Conservation (phyloP, 2,329 filamentous ascomycete genomes). For the Nothophaeocryptopus gaeumannii region DNA sequence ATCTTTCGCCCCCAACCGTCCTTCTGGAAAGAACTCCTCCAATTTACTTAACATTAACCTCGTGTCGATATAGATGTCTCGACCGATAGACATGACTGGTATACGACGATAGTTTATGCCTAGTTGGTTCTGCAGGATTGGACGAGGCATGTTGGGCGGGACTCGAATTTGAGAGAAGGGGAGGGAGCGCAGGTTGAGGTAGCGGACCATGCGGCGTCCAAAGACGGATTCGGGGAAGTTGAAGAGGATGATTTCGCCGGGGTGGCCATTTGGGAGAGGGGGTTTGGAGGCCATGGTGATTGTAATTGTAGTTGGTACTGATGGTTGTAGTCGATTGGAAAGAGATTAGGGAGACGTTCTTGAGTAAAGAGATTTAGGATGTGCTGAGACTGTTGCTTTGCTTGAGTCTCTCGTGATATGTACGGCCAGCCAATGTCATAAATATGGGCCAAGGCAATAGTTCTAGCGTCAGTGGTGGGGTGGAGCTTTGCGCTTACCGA, state of each 20-base stretch:
- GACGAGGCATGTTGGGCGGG: slow-evolving; percentile 21
- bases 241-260: slow-evolving; percentile 20
- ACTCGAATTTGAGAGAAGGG: slow-evolving; percentile 21
- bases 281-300: too few species aligned
- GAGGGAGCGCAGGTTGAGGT: slow-evolving; percentile 18
- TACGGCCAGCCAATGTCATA: too few species aligned
- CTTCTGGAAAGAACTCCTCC: slow-evolving; percentile 14
- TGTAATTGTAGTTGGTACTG: too few species aligned
- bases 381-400: too few species aligned
- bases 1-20: slow-evolving; percentile 10
- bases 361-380: too few species aligned
- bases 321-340: too few species aligned
- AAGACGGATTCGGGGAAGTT: slow-evolving; percentile 22
- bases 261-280: too few species aligned
- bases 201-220: slow-evolving; percentile 17
- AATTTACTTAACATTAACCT: slow-evolving; percentile 21
- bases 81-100: slow-evolving; percentile 24
- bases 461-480: too few species aligned
- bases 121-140: slow-evolving; percentile 15
- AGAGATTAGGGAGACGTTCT: too few species aligned
- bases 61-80: slow-evolving; percentile 27
- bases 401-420: too few species aligned
- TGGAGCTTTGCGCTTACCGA: too few species aligned
- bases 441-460: too few species aligned
- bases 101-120: slow-evolving; percentile 26